A percentile compares a stretch with the other conserved stretches of the same genome.
phyloP scores from a whole-genome alignment of 768 basidiomycete species.

The Tylopilus sp. region DNA sequence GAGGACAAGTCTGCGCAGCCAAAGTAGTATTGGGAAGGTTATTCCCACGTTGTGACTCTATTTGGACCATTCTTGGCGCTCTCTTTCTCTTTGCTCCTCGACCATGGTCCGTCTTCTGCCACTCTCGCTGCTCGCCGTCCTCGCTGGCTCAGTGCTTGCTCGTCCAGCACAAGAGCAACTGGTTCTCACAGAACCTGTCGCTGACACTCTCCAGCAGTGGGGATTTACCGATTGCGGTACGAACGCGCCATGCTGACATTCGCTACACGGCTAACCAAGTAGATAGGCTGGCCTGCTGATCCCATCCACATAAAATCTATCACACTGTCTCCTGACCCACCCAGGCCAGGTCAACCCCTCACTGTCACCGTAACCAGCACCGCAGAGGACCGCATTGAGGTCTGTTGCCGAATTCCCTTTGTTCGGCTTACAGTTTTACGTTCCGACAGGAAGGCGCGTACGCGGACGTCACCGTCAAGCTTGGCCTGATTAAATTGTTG shows the following conservation, averaged over 20 bases:
- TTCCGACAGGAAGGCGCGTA: conserved; percentile 79
- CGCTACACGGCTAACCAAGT: conserved; percentile 2
- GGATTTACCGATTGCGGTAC: conserved; percentile 71
- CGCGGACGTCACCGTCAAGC: conserved; percentile 86
- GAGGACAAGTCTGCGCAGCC: conserved; percentile 5
- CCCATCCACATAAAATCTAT: conserved; percentile 69
- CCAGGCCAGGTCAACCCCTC: conserved; percentile 79
- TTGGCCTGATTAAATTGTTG: conserved; percentile 91
- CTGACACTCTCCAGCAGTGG: conserved; percentile 51
- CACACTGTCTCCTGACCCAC: conserved; percentile 79
- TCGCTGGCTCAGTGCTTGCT: conserved; percentile 27
- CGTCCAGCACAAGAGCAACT: conserved; percentile 28
- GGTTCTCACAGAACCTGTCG: conserved; percentile 26
- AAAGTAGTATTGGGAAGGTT: conserved; percentile 5
- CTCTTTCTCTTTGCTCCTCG: conserved; percentile 17
- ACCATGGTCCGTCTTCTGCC: conserved; percentile 28
- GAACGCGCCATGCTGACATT: conserved; percentile 25
- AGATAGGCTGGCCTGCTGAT: conserved; percentile 43
- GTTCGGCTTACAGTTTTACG: conserved; percentile 9
- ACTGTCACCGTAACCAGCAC: conserved; percentile 77
- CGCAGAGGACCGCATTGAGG: conserved; percentile 62
- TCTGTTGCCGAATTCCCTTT: conserved; percentile 29
- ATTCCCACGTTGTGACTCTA: conserved; percentile 19
- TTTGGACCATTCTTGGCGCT: conserved; percentile 19
- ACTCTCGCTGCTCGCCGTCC: conserved; percentile 27